Evolutionary conservation across 2,329 filamentous ascomycete species (phyloP), one percentile per base, ranked within the genome.

Genomic region (Trichoderma semiorbis): DNA sequence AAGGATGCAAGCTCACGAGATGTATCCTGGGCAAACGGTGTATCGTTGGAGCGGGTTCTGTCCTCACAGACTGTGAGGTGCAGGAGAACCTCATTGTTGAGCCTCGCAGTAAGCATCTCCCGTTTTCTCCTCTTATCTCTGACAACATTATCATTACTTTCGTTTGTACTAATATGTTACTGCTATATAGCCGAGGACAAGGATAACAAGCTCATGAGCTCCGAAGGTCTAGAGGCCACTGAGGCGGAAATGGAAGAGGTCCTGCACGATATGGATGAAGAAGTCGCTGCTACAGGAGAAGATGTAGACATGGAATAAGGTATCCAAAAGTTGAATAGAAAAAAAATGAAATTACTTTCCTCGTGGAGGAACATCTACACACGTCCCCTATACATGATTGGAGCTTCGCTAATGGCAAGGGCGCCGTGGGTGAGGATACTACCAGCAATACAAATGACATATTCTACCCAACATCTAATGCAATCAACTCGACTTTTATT

Each of bases 81-180:
- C 94, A 97, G 80, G 93, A 97, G 80, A 95, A 95, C 78, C 86
- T 95, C 10, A 87, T 97, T 1, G 91, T 95, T 60, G 95, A 97
- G 77, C 88, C 93, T n/a, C 92, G 83, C 79, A 91, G 89, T 91
- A 83, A 85, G 89, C 87, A 24, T 53, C 55, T 18, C 32, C 34
- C 60, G 4, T n/a, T 34, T 28, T n/a, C 21, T 43, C 24, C 12
- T 12, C 3, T 11, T 7, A 1, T 16, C 12, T 18, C 24, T 39
- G 21, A 8, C 21, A 11, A 5, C 5, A 1, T 18, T 14, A 39
- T 7, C 14, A 32, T 21, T 14, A 26, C 4, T 43, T 30, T 16
- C 14, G 8, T 12, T 24, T 21, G 16, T 62, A 26, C 67, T 70
- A 30, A 72, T 28, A 12, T 3, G 11, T 70, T 70, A 21, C 36